Conservation (phyloP, 768 basidiomycete genomes). For the Myochromella boudieri region DNA sequence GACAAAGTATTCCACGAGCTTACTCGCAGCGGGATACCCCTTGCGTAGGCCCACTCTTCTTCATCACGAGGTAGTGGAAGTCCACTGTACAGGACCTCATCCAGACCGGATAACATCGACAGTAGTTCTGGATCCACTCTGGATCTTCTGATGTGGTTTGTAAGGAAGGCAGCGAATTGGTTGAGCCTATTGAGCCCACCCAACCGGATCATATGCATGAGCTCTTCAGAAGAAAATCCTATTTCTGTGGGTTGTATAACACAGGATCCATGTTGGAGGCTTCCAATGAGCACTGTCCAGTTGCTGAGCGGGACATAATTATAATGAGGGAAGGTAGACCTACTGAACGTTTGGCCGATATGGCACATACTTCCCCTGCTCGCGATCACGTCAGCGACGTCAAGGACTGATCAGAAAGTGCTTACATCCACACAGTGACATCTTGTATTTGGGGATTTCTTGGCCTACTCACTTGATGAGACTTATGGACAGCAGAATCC, state of each 20-base stretch:
- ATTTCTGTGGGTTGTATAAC: slow-evolving; percentile 66
- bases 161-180: slow-evolving; percentile 71
- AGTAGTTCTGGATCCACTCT: slow-evolving; percentile 61
- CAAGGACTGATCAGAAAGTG: background rate
- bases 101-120: slow-evolving; percentile 50
- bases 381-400: slow-evolving; percentile 15
- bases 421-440: slow-evolving; percentile 70
- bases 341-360: slow-evolving; percentile 75
- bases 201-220: slow-evolving; percentile 65
- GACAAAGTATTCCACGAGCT: slow-evolving; percentile 24
- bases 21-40: slow-evolving; percentile 62
- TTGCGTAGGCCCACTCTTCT: slow-evolving; percentile 67
- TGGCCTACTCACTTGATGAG: slow-evolving; percentile 42
- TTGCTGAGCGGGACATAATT: slow-evolving; percentile 31
- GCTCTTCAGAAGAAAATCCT: slow-evolving; percentile 65
- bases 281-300: slow-evolving; percentile 70
- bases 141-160: slow-evolving; percentile 56
- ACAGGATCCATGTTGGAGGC: slow-evolving; percentile 70
- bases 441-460: slow-evolving; percentile 58
- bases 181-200: slow-evolving; percentile 73
- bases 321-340: slow-evolving; percentile 28
- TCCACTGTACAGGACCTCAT: slow-evolving; percentile 68
- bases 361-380: slow-evolving; percentile 86
- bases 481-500: slow-evolving; percentile 59
- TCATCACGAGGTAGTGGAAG: slow-evolving; percentile 65